Evolutionary conservation across 164 flowering plant species (phyloP).

Genomic region (Dillenia turbinata): DNA sequence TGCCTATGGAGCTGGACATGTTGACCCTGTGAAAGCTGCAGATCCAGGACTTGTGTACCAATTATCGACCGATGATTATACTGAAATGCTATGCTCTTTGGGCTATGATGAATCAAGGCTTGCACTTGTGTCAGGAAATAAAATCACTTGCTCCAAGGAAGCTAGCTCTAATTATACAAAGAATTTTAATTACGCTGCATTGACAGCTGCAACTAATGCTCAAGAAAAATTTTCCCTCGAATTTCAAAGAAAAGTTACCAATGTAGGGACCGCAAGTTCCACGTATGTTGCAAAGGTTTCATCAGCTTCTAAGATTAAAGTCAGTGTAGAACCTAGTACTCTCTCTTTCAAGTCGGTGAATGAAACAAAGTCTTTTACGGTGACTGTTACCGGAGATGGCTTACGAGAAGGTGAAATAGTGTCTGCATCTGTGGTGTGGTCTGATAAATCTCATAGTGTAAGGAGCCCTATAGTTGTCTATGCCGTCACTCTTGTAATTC

Average conservation of each 20-base stretch:
- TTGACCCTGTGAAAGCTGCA: slow-evolving; percentile 28
- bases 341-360: slow-evolving; percentile 5
- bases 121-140: slow-evolving; percentile 8
- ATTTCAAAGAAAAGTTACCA: slow-evolving; percentile 19
- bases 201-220: not conserved
- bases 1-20: slow-evolving; percentile 13
- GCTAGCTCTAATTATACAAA: not conserved
- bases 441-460: not conserved
- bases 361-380: slow-evolving; percentile 4
- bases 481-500: no score
- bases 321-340: not conserved
- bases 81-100: slow-evolving; percentile 17
- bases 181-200: slow-evolving; percentile 19
- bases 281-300: slow-evolving; percentile 9
- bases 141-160: slow-evolving; percentile 2
- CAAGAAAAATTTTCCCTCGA: not conserved
- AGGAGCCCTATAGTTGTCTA: slow-evolving; percentile 6
- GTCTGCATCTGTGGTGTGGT: slow-evolving; percentile 1
- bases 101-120: slow-evolving; percentile 8
- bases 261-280: slow-evolving; percentile 21
- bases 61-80: slow-evolving; percentile 13
- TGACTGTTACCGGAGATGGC: slow-evolving; percentile 3
- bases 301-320: not conserved
- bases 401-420: not conserved
- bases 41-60: slow-evolving; percentile 39